Conservation (phyloP, 306 rosid genomes). For the Quercus glauca region DNA sequence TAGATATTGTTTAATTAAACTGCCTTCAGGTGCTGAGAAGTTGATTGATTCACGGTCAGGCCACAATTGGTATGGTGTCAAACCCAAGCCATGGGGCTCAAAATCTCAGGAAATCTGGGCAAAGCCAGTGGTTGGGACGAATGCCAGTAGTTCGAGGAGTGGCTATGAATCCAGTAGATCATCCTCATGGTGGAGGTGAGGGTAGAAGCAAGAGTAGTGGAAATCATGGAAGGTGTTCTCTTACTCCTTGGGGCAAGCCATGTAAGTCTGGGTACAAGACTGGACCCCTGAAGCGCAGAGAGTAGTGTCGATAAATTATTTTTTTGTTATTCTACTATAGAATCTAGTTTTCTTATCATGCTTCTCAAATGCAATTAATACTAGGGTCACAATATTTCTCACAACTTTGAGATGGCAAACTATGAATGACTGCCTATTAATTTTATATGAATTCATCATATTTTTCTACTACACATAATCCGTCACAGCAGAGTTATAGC, state of each 20-base stretch:
- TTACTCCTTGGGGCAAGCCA: constrained; percentile 85
- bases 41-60: constrained; percentile 59
- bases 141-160: constrained; percentile 78
- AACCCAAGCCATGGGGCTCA: constrained; percentile 63
- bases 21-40: constrained; percentile 71
- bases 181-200: constrained; percentile 91
- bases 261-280: constrained; percentile 76
- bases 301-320: constrained; percentile 16
- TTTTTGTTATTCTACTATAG: constrained; percentile 11
- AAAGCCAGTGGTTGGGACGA: constrained; percentile 68
- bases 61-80: constrained; percentile 72
- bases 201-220: constrained; percentile 81
- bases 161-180: constrained; percentile 91
- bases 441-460: too few species aligned
- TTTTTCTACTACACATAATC: too few species aligned
- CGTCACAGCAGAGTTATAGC: accelerated
- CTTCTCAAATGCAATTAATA: too few species aligned
- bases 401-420: too few species aligned
- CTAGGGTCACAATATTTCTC: too few species aligned
- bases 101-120: constrained; percentile 78
- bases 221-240: constrained; percentile 45
- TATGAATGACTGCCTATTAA: too few species aligned
- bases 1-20: constrained; percentile 45
- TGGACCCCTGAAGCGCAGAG: constrained; percentile 60
- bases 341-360: neutral